These are phyloP conservation scores for Talaromyces proteolyticus DNA, from an alignment of 495 filamentous ascomycete genomes.

Conservation along the genomic window DNA sequence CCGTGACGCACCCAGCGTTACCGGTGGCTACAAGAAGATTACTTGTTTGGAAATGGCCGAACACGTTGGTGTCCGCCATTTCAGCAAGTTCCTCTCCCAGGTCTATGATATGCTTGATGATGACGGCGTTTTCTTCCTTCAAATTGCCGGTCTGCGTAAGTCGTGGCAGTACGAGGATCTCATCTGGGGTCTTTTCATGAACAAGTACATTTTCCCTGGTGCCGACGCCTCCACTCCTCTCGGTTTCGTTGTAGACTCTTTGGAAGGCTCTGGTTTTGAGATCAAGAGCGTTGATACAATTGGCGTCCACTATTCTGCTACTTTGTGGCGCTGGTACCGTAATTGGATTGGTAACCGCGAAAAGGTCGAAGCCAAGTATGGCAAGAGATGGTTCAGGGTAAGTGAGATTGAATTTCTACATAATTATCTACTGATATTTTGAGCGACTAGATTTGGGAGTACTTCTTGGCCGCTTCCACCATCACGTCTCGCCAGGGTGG, in stretches of 20 bases:
- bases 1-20: conserved; percentile 57
- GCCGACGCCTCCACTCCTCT: conserved; percentile 63
- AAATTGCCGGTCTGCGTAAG: conserved; percentile 65
- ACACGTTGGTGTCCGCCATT: conserved; percentile 64
- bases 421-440: not conserved
- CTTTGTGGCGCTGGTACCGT: conserved; percentile 96
- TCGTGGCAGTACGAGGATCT: conserved; percentile 70
- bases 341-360: conserved; percentile 97
- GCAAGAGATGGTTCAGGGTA: conserved; percentile 92
- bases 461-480: conserved; percentile 89
- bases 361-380: conserved; percentile 94
- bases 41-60: conserved; percentile 77
- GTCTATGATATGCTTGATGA: conserved; percentile 67
- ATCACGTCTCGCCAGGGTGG: conserved; percentile 90
- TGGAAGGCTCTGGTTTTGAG: conserved; percentile 61
- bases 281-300: conserved; percentile 70
- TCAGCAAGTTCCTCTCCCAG: conserved; percentile 54
- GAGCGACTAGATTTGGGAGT: conserved; percentile 85
- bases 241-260: conserved; percentile 56
- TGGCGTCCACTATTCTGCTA: conserved; percentile 95
- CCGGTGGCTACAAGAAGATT: conserved; percentile 61
- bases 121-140: conserved; percentile 66
- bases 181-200: conserved; percentile 73
- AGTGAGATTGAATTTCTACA: conserved; percentile 25
- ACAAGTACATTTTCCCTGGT: conserved; percentile 71